A percentile compares a stretch with the other conserved stretches of the same genome.
Conservation (phyloP, 495 filamentous ascomycete genomes). For the Penicillium maclennaniae region DNA sequence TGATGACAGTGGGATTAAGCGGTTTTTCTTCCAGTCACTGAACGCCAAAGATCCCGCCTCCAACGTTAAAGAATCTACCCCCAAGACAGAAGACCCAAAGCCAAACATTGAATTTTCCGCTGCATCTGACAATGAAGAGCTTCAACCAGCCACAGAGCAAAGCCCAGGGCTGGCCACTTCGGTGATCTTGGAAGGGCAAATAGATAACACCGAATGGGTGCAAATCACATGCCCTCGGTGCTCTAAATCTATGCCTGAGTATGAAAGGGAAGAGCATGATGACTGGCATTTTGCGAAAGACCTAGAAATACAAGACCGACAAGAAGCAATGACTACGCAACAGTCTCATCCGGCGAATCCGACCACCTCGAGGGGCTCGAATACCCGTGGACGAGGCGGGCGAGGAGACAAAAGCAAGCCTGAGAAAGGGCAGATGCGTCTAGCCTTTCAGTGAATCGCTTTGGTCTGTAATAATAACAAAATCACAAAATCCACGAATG, state of each 20-base stretch:
- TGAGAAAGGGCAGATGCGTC: constrained; percentile 73
- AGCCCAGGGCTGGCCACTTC: neutral
- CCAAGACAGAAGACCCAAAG: too few relatives aligned
- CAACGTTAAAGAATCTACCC: constrained; percentile 3
- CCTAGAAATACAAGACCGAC: constrained; percentile 61
- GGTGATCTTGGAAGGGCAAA: neutral
- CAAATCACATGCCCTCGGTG: constrained; percentile 61
- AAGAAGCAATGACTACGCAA: constrained; percentile 27
- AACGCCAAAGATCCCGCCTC: constrained; percentile 4
- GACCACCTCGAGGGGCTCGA: constrained; percentile 16
- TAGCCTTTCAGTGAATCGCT: constrained; percentile 49
- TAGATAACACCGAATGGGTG: neutral
- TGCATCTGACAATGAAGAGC: neutral
- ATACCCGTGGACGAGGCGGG: constrained; percentile 28
- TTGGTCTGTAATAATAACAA: neutral
- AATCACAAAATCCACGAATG: neutral
- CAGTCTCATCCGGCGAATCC: constrained; percentile 14
- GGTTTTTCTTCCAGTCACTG: constrained; percentile 32
- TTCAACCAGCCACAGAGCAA: neutral
- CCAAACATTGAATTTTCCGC: constrained; percentile 6
- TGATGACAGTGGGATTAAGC: constrained; percentile 31
- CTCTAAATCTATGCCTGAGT: constrained; percentile 48
- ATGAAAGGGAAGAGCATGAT: constrained; percentile 69
- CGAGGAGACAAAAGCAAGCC: constrained; percentile 44
- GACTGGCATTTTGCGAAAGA: constrained; percentile 97